Percentiles rank a stretch among this genome's conserved stretches.
phyloP scores from a whole-genome alignment of 352 stramenopile genomes.

The Aphanomyces euteiches region DNA sequence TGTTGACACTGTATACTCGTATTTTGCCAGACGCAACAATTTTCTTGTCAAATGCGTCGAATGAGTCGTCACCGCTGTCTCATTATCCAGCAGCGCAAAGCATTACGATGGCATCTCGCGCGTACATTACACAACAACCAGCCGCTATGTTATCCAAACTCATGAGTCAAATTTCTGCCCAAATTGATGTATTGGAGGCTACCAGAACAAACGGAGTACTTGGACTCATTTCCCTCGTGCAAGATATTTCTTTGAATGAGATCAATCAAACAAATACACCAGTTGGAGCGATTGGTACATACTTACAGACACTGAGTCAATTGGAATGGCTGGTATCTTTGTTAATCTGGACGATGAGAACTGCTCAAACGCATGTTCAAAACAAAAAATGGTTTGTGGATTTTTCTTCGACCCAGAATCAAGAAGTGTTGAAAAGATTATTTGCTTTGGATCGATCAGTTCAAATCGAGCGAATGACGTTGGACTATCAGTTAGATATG shows the following conservation, averaged over 20 bases:
- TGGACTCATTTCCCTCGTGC: conserved; percentile 56
- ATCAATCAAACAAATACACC: conserved; percentile 33
- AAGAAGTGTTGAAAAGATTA: conserved; percentile 55
- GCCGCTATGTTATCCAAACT: conserved; percentile 67
- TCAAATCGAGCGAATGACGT: conserved; percentile 64
- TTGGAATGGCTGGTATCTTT: conserved; percentile 78
- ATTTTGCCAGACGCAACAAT: conserved; percentile 78
- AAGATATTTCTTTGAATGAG: conserved; percentile 52
- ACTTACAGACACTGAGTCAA: conserved; percentile 60
- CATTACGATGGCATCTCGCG: conserved; percentile 83
- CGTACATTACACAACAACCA: conserved; percentile 86
- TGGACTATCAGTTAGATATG: conserved; percentile 36
- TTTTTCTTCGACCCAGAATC: conserved; percentile 52
- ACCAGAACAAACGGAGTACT: conserved; percentile 49
- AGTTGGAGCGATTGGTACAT: conserved; percentile 51
- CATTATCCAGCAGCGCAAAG: conserved; percentile 88
- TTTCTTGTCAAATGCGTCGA: conserved; percentile 57
- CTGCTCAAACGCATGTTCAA: conserved; percentile 57
- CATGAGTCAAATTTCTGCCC: conserved; percentile 53
- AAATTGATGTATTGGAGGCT: conserved; percentile 48
- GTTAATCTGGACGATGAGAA: conserved; percentile 74
- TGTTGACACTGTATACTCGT: conserved; percentile 88
- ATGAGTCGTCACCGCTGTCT: conserved; percentile 40
- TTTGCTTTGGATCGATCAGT: conserved; percentile 68
- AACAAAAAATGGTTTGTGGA: conserved; percentile 76